A percentile compares a stretch with the other conserved stretches of the same genome.
phyloP scores from a whole-genome alignment of 2,329 filamentous ascomycete genomes.

The Endothia cerciana region DNA sequence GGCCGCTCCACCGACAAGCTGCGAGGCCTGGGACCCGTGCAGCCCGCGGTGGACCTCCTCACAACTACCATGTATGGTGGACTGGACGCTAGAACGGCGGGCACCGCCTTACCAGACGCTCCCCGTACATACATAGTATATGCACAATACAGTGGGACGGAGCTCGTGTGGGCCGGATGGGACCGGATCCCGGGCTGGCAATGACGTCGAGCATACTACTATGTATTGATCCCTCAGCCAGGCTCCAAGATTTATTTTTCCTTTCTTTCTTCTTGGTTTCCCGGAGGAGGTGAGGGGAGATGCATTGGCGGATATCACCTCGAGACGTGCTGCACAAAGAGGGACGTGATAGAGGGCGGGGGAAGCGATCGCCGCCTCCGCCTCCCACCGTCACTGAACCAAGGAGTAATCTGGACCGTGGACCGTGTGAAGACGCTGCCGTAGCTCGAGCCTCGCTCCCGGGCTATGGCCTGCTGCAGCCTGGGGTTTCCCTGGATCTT shows the following conservation, averaged over 20 bases:
- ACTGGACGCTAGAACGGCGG: slow-evolving; percentile 1
- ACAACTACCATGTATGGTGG: no score
- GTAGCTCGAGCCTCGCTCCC: no score
- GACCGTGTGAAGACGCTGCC: no score
- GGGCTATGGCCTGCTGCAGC: background rate
- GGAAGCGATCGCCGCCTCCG: no score
- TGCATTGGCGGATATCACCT: no score
- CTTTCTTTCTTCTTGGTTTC: background rate
- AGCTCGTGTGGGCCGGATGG: slow-evolving; percentile 13
- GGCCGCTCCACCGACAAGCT: background rate
- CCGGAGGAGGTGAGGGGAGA: no score
- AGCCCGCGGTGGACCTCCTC: background rate
- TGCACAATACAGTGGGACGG: background rate
- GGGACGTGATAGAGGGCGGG: no score
- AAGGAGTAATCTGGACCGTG: no score
- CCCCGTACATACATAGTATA: no score
- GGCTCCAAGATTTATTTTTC: background rate
- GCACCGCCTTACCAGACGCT: background rate
- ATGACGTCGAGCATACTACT: slow-evolving; percentile 12
- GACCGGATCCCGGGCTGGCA: background rate
- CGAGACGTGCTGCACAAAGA: no score
- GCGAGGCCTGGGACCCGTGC: background rate
- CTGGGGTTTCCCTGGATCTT: background rate
- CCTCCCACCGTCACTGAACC: no score
- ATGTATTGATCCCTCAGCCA: no score